These are phyloP conservation scores for Aspergillus sp. DNA, from an alignment of 2,329 filamentous ascomycete genomes.

Conservation along the genomic window DNA sequence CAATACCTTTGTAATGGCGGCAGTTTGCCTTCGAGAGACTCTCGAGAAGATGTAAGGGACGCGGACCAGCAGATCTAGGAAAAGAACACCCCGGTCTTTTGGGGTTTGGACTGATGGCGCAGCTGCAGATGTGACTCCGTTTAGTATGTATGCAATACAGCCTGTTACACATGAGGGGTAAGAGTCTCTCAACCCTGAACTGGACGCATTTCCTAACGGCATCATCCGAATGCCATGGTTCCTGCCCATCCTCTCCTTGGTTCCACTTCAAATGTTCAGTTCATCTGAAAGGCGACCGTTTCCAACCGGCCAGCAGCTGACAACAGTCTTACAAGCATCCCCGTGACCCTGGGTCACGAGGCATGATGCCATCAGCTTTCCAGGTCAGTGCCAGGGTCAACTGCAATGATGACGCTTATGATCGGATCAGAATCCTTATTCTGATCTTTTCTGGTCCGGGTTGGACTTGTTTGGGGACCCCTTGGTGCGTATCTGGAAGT, in stretches of 20 bases:
- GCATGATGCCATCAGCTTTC: conserved; percentile 15
- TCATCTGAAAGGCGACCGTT: conserved; percentile 1
- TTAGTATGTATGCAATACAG: background rate
- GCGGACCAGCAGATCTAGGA: background rate
- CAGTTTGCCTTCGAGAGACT: background rate
- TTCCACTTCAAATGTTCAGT: background rate
- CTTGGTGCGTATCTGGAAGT: background rate
- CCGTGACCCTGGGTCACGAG: conserved; percentile 15
- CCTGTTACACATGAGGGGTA: conserved; percentile 20
- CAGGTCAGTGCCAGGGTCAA: conserved; percentile 12
- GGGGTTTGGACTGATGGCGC: background rate
- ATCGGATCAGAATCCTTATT: background rate
- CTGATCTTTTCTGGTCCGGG: no score
- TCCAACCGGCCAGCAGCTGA: conserved; percentile 1
- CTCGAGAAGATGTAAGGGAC: background rate
- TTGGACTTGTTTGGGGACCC: background rate
- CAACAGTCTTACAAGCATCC: background rate
- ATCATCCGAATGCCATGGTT: conserved; percentile 11
- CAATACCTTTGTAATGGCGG: conserved; percentile 4
- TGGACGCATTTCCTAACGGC: conserved; percentile 13
- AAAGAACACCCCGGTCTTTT: background rate
- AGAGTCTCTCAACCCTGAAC: conserved; percentile 8
- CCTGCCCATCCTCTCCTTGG: conserved; percentile 11
- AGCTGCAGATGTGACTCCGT: background rate
- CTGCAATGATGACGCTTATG: conserved; percentile 3